These are phyloP conservation scores for Salix dunnii DNA, from an alignment of 345 rosid species.

Conservation along the genomic window DNA sequence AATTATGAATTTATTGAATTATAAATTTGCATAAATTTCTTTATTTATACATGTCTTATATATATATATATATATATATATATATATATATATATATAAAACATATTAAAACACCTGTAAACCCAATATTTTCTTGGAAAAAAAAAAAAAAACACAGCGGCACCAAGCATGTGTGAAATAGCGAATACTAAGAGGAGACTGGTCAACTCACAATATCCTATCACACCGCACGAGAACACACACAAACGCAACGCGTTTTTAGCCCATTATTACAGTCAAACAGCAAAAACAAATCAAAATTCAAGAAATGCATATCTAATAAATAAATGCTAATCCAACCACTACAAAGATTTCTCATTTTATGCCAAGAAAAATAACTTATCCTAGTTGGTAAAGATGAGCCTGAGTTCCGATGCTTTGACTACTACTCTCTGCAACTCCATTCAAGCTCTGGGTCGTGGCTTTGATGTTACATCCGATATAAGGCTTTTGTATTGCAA, in stretches of 20 bases:
- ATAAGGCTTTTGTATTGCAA: conserved; percentile 86
- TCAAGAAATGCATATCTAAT: neutral
- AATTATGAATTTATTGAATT: too few relatives aligned
- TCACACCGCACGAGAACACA: neutral
- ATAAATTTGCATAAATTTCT: too few relatives aligned
- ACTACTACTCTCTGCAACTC: conserved; percentile 69
- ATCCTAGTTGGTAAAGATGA: conserved; percentile 15
- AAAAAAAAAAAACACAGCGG: too few relatives aligned
- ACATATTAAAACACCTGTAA: too few relatives aligned
- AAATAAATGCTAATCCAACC: neutral
- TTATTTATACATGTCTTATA: too few relatives aligned
- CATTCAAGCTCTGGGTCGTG: conserved; percentile 88
- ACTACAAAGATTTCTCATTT: neutral
- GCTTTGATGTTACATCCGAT: conserved; percentile 72
- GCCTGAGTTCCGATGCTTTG: conserved; percentile 53
- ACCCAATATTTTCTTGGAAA: too few relatives aligned
- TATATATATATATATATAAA: too few relatives aligned
- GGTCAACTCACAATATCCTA: conserved; percentile 46
- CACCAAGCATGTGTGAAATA: too few relatives aligned
- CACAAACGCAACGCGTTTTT: conserved; percentile 43
- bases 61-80: too few relatives aligned
- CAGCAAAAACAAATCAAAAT: neutral
- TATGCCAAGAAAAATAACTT: conserved; percentile 19
- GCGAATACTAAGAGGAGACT: conserved; percentile 29
- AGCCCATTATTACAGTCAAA: conserved; percentile 39